Evolutionary conservation across 2,329 filamentous ascomycete species (phyloP).

Genomic region (Aspergillus texensis): DNA sequence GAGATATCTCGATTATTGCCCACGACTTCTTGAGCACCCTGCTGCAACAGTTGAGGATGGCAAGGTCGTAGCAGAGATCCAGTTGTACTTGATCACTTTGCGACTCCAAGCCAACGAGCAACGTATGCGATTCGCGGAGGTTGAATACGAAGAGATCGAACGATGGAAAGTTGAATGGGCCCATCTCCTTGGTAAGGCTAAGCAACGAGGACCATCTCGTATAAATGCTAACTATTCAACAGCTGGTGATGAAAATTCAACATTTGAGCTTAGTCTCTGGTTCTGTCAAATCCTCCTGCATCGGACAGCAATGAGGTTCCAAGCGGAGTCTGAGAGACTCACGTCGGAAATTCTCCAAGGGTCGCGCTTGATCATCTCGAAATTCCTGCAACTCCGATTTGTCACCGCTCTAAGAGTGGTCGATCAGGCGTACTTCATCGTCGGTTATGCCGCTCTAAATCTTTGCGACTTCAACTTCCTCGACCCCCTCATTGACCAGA

Average conservation of each 20-base stretch:
- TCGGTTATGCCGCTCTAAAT: slow-evolving; percentile 39
- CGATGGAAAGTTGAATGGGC: slow-evolving; percentile 40
- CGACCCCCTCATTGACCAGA: slow-evolving; percentile 36
- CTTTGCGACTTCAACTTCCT: slow-evolving; percentile 37
- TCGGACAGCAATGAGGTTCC: slow-evolving; percentile 31
- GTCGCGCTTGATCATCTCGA: slow-evolving; percentile 34
- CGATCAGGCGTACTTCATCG: slow-evolving; percentile 37
- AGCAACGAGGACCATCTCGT: not conserved
- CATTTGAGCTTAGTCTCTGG: slow-evolving; percentile 37
- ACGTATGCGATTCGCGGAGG: slow-evolving; percentile 29
- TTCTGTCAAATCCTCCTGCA: slow-evolving; percentile 41
- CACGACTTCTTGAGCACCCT: slow-evolving; percentile 34
- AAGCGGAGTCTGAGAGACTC: slow-evolving; percentile 29
- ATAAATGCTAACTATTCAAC: slow-evolving; percentile 5
- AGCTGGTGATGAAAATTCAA: slow-evolving; percentile 34
- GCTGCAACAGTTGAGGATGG: slow-evolving; percentile 33
- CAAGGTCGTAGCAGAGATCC: slow-evolving; percentile 36
- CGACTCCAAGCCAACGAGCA: slow-evolving; percentile 29
- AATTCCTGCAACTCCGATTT: slow-evolving; percentile 33
- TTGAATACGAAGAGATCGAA: slow-evolving; percentile 37
- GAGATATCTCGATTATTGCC: slow-evolving; percentile 34
- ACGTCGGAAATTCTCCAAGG: slow-evolving; percentile 32
- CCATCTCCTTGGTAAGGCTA: slow-evolving; percentile 32
- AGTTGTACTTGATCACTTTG: slow-evolving; percentile 34
- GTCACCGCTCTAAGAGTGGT: slow-evolving; percentile 30